Conservation (phyloP, 2,329 filamentous ascomycete species). For the Xylariaceae sp. region DNA sequence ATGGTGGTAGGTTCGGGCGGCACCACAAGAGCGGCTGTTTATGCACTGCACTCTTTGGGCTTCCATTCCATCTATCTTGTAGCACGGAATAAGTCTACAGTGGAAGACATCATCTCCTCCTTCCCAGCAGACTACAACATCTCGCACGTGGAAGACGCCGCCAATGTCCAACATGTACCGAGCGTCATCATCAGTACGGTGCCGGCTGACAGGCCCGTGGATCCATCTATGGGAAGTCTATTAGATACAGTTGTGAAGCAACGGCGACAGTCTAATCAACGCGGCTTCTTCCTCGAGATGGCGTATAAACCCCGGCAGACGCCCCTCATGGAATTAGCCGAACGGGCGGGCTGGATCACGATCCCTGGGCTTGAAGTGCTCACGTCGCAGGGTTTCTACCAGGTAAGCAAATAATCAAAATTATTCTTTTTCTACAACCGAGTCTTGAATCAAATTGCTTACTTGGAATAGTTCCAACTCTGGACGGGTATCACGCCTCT, state of each 20-base stretch:
- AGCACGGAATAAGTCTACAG: slow-evolving; percentile 67
- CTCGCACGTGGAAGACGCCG: slow-evolving; percentile 45
- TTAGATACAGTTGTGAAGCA: slow-evolving; percentile 50
- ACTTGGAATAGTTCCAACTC: slow-evolving; percentile 57
- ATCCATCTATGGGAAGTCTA: slow-evolving; percentile 60
- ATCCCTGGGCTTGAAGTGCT: slow-evolving; percentile 86
- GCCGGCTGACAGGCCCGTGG: slow-evolving; percentile 80
- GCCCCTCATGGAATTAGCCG: slow-evolving; percentile 76
- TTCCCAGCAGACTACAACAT: slow-evolving; percentile 73
- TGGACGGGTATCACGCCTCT: slow-evolving; percentile 79
- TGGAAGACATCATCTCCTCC: slow-evolving; percentile 58
- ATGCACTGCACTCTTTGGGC: slow-evolving; percentile 75
- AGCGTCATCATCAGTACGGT: slow-evolving; percentile 83
- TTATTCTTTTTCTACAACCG: neutral
- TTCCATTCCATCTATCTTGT: slow-evolving; percentile 84
- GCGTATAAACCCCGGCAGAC: slow-evolving; percentile 88
- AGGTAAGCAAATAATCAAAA: slow-evolving; percentile 48
- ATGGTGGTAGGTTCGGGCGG: slow-evolving; percentile 89
- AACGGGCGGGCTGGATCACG: slow-evolving; percentile 70
- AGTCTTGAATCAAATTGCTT: slow-evolving; percentile 8
- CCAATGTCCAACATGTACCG: slow-evolving; percentile 48
- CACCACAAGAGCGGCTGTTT: slow-evolving; percentile 86
- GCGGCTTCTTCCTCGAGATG: slow-evolving; percentile 79
- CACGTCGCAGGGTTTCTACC: slow-evolving; percentile 82
- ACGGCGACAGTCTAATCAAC: slow-evolving; percentile 32